Percentiles rank a stretch among this genome's conserved stretches.
These are phyloP conservation scores for Xylaria sp. DNA, from an alignment of 2,329 filamentous ascomycete genomes.

Conservation along the genomic window DNA sequence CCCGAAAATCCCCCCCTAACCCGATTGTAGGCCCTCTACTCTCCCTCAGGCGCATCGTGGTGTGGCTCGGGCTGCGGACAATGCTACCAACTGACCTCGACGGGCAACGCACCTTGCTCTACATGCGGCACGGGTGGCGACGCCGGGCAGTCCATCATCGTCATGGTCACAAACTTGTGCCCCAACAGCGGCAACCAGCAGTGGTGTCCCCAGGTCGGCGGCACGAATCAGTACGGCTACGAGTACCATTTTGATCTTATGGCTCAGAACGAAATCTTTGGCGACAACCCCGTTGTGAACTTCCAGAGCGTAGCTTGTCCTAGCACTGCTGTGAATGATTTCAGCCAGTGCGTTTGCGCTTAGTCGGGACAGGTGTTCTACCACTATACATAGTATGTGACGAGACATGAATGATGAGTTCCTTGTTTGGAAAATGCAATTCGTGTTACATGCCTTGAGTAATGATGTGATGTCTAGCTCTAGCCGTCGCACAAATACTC, in stretches of 20 bases:
- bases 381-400: background rate
- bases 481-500: background rate
- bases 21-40: background rate
- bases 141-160: background rate
- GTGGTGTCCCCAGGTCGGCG: background rate
- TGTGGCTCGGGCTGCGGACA: background rate
- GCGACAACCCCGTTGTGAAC: background rate
- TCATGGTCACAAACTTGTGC: background rate
- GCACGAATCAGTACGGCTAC: background rate
- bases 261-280: background rate
- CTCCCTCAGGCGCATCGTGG: background rate
- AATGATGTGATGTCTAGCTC: background rate
- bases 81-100: background rate
- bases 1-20: background rate
- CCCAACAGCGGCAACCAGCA: background rate
- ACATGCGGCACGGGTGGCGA: background rate
- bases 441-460: background rate
- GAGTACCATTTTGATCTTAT: background rate
- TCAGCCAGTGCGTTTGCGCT: background rate
- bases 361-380: background rate
- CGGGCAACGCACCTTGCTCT: background rate
- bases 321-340: background rate
- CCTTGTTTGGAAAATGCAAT: background rate
- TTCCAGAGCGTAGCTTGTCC: background rate
- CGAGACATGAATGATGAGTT: background rate